Evolutionary conservation across 169 alveolate genomes (phyloP), one percentile per base, ranked within the genome.

Genomic region (Plasmodium coatneyi): DNA sequence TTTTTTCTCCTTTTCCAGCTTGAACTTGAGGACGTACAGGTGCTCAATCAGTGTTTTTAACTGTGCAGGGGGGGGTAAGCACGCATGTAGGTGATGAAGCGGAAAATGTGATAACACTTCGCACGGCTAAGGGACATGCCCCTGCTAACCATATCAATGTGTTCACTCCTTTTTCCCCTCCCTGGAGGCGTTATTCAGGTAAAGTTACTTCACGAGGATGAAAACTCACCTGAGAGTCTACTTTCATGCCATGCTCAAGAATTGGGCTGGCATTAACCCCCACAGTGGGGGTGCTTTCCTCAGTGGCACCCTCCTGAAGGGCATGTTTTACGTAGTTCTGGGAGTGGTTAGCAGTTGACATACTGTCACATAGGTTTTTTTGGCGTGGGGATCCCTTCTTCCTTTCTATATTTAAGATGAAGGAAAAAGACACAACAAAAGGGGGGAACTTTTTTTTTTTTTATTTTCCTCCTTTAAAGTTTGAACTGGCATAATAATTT

Each of bases 1-100:
- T 79, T 87, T 78, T 79, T 87, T 87, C 66, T 87, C 93, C 22
- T 87, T 78, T 52, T 87, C 89, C 19, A 87, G 54, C 52, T 56
- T 87, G 74, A 80, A 78, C 54, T 87, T 87, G n/a, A 87, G 56
- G 14, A 70, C 66, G 54, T 87, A 34, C 28, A 87, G 70, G 80
- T 87, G 89, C 56, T 87, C 87, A 46, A 78, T 87, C 25, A 87
- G 87, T 16, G 70, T 78, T 87, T 78, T 87, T 12, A 87, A 16
- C 93, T 87, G 12, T 66, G 16, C 76, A 60, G 28, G 22, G 32
- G 32, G n/a, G n/a, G 36, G 22, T 5, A 32, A 43, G 10, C 10
- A 14, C 28, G 22, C 43, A 39, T 32, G 25, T 5, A 72, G 3
- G 54, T 32, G 32, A 56, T 34, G 79, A 5, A 25, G 60, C 6